These are phyloP conservation scores for Ophiostoma sp. DNA, from an alignment of 2,329 filamentous ascomycete species.

Conservation along the genomic window DNA sequence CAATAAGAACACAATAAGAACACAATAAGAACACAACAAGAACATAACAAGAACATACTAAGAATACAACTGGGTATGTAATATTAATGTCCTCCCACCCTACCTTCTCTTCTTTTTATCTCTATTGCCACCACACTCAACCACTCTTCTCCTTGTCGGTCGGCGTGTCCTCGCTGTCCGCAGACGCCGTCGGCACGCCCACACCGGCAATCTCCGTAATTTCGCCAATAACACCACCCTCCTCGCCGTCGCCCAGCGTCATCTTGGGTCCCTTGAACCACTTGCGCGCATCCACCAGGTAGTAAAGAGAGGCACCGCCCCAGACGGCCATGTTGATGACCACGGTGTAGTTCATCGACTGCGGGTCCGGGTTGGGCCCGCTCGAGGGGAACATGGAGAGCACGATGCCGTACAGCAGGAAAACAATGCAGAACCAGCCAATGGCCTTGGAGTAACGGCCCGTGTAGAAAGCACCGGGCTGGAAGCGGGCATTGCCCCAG, in stretches of 20 bases:
- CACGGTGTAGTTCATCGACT: conserved; percentile 63
- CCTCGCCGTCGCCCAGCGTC: conserved; percentile 45
- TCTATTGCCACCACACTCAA: background rate
- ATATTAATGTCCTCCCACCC: background rate
- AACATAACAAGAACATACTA: too few species aligned
- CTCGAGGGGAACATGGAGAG: conserved; percentile 60
- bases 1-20: too few species aligned
- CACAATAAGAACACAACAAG: too few species aligned
- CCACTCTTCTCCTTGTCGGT: conserved; percentile 23
- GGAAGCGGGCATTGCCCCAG: conserved; percentile 60
- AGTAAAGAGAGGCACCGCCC: conserved; percentile 57
- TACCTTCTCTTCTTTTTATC: background rate
- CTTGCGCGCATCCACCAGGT: conserved; percentile 56
- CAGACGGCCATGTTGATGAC: conserved; percentile 62
- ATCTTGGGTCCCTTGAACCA: conserved; percentile 62
- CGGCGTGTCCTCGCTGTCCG: background rate
- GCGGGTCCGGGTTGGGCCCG: conserved; percentile 52
- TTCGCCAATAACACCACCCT: background rate
- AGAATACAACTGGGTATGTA: background rate
- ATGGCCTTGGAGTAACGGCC: conserved; percentile 54
- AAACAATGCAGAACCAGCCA: conserved; percentile 54
- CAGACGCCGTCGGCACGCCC: background rate
- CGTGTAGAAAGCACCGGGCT: conserved; percentile 60
- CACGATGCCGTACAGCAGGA: conserved; percentile 56
- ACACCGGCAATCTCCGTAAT: background rate